These are phyloP conservation scores for Amanita fuliginea DNA, from an alignment of 768 basidiomycete genomes.

Conservation along the genomic window DNA sequence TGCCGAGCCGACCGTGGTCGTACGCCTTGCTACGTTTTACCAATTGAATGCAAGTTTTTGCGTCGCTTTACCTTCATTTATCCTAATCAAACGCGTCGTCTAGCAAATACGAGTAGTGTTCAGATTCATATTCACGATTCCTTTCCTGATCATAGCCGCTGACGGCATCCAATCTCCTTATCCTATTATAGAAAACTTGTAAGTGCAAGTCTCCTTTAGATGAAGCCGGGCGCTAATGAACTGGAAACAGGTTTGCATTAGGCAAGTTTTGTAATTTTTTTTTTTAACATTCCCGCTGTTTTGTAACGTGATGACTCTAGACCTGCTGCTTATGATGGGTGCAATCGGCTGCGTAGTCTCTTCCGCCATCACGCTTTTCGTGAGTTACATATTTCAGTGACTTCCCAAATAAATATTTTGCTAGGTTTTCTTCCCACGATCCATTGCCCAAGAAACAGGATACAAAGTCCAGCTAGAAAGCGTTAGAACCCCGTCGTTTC, in stretches of 20 bases:
- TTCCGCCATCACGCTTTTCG: conserved; percentile 70
- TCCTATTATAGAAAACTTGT: conserved; percentile 43
- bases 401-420: conserved; percentile 2
- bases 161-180: conserved; percentile 49
- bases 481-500: conserved; percentile 14
- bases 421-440: conserved; percentile 74
- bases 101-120: conserved; percentile 66
- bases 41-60: conserved; percentile 55
- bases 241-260: conserved; percentile 40
- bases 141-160: conserved; percentile 53
- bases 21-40: conserved; percentile 65
- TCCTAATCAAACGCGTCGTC: not conserved
- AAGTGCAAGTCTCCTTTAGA: conserved; percentile 18
- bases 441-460: conserved; percentile 51
- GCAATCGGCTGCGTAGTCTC: conserved; percentile 72
- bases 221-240: not conserved
- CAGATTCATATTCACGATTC: conserved; percentile 63
- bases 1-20: conserved; percentile 63
- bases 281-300: conserved; percentile 1
- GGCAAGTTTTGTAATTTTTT: conserved; percentile 26
- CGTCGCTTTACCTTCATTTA: not conserved
- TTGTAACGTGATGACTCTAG: conserved; percentile 23
- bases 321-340: conserved; percentile 61
- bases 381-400: conserved; percentile 21
- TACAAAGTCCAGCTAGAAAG: conserved; percentile 34